A percentile compares a stretch with the other conserved stretches of the same genome.
Evolutionary conservation across 495 filamentous ascomycete species (phyloP).

Genomic region (Zalerion maritima): DNA sequence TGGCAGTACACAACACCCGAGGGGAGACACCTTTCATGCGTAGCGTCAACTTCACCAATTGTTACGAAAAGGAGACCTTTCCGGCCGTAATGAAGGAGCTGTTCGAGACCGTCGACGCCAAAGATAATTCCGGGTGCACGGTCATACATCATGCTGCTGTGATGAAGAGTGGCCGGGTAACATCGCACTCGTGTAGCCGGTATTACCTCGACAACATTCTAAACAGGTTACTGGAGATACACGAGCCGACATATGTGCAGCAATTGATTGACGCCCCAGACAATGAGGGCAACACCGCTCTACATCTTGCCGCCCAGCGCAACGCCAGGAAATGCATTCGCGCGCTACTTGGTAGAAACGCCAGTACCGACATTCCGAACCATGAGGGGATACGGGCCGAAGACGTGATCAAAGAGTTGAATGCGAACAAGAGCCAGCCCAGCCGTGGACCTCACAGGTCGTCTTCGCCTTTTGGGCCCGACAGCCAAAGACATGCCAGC

Average conservation of each 20-base stretch:
- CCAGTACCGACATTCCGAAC: conserved; percentile 65
- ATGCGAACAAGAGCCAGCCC: conserved; percentile 30
- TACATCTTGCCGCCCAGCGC: conserved; percentile 72
- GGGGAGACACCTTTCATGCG: conserved; percentile 92
- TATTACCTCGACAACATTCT: conserved; percentile 91
- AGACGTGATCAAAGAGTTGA: conserved; percentile 49
- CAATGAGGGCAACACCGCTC: conserved; percentile 71
- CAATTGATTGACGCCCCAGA: conserved; percentile 60
- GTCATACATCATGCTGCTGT: conserved; percentile 87
- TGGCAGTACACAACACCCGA: conserved; percentile 51
- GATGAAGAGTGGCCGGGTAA: conserved; percentile 56
- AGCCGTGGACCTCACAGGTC: conserved; percentile 36
- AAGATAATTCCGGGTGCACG: conserved; percentile 65
- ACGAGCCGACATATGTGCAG: conserved; percentile 52
- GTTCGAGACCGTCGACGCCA: conserved; percentile 53
- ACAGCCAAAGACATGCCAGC: conserved; percentile 26
- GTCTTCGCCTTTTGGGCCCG: conserved; percentile 47
- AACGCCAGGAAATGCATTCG: conserved; percentile 61
- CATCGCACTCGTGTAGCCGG: conserved; percentile 66
- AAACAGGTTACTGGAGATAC: conserved; percentile 59
- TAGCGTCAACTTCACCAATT: conserved; percentile 91
- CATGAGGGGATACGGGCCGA: conserved; percentile 62
- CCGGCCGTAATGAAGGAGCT: conserved; percentile 66
- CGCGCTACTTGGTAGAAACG: conserved; percentile 54
- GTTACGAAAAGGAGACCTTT: conserved; percentile 81